Evolutionary conservation across 768 basidiomycete genomes (phyloP).

Genomic region (Polyporus arcularius): DNA sequence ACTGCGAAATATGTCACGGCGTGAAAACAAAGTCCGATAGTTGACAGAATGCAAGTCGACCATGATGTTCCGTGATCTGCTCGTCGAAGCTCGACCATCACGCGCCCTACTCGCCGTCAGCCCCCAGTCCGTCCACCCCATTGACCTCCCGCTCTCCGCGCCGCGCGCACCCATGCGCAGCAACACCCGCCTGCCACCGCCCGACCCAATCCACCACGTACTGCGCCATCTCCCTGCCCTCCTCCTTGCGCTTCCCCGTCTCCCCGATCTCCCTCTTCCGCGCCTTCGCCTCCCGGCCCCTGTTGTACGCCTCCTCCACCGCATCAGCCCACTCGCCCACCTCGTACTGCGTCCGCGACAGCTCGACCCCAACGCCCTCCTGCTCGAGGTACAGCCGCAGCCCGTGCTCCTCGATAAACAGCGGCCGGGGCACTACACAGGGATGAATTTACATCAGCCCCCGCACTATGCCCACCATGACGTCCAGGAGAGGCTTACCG

Average conservation of each 20-base stretch:
- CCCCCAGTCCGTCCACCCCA: no score
- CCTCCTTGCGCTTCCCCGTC: slow-evolving; percentile 41
- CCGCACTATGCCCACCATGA: no score
- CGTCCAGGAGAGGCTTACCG: slow-evolving; percentile 40
- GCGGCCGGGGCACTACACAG: slow-evolving; percentile 64
- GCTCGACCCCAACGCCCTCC: slow-evolving; percentile 70
- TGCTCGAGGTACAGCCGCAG: slow-evolving; percentile 61
- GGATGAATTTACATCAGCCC: no score
- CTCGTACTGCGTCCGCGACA: slow-evolving; percentile 65
- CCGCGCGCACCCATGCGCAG: no score
- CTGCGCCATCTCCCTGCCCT: slow-evolving; percentile 48
- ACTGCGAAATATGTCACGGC: no score
- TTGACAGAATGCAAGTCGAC: no score
- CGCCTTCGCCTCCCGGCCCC: slow-evolving; percentile 49
- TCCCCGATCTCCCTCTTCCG: slow-evolving; percentile 48
- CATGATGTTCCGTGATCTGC: no score
- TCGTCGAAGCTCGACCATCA: no score
- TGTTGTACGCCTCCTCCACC: slow-evolving; percentile 57
- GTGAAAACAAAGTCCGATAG: no score
- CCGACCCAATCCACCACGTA: slow-evolving; percentile 54
- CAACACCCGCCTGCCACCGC: slow-evolving; percentile 27
- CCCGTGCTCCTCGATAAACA: slow-evolving; percentile 83
- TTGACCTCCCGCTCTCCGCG: no score
- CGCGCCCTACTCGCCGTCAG: no score
- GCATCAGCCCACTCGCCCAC: slow-evolving; percentile 69